Evolutionary conservation across 2,329 filamentous ascomycete genomes (phyloP).

Genomic region (Fusarium sp.): DNA sequence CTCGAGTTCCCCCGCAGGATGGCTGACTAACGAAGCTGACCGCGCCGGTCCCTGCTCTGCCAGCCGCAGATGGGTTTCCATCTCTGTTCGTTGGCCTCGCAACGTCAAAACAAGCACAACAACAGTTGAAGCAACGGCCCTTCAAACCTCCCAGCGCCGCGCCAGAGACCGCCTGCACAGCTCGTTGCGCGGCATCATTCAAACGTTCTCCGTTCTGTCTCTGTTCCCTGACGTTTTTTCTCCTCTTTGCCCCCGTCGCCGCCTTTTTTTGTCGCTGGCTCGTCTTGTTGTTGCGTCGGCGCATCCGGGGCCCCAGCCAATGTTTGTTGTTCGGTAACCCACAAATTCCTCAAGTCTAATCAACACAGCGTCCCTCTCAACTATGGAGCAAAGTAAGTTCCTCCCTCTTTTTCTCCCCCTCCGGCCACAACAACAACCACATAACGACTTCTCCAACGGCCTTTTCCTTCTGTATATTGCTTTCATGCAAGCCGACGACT

Average conservation of each 20-base stretch:
- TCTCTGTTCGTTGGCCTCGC: constrained; percentile 60
- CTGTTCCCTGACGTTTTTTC: constrained; percentile 22
- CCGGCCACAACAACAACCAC: constrained; percentile 27
- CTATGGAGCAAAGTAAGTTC: constrained; percentile 57
- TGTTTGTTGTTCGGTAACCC: constrained; percentile 59
- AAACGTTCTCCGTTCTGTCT: constrained; percentile 21
- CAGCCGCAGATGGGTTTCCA: constrained; percentile 46
- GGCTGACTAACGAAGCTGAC: constrained; percentile 45
- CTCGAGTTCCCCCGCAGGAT: constrained; percentile 25
- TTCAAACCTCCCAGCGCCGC: constrained; percentile 50
- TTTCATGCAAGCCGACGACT: constrained; percentile 32
- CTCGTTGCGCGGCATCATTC: constrained; percentile 32
- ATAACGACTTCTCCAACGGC: constrained; percentile 23
- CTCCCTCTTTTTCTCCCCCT: constrained; percentile 34
- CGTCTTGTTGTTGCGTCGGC: constrained; percentile 49
- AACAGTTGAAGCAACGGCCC: constrained; percentile 52
- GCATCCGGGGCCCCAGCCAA: constrained; percentile 52
- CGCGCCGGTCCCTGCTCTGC: constrained; percentile 16
- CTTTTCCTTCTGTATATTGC: constrained; percentile 1
- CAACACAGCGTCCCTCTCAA: constrained; percentile 50
- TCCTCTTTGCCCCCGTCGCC: constrained; percentile 35
- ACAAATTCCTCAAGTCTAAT: constrained; percentile 50
- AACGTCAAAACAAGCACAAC: constrained; percentile 62
- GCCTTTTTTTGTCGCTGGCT: constrained; percentile 28
- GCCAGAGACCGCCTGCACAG: constrained; percentile 41